Conservation (phyloP, 2,329 filamentous ascomycete species). For the Tolypocladium inflatum region DNA sequence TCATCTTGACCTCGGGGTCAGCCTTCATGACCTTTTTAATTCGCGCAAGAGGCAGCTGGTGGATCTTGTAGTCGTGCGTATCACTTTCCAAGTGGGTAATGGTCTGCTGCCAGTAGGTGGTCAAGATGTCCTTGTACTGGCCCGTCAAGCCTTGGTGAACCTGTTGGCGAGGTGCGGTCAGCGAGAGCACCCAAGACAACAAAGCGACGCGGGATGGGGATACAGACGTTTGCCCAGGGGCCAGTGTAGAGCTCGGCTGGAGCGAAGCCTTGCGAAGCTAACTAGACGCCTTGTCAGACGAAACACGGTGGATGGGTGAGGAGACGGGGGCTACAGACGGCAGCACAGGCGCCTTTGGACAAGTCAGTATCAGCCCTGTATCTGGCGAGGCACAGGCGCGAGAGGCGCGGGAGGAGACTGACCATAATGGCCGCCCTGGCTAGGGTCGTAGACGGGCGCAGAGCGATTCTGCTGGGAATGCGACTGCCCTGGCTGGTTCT, state of each 20-base stretch:
- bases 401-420: conserved; percentile 18
- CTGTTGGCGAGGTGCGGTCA: conserved; percentile 32
- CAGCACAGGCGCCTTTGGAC: conserved; percentile 34
- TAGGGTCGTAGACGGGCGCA: conserved; percentile 61
- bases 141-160: conserved; percentile 92
- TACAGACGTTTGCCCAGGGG: conserved; percentile 83
- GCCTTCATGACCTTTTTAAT: conserved; percentile 99
- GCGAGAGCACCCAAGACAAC: neutral
- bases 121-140: conserved; percentile 92
- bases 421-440: conserved; percentile 73
- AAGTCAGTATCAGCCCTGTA: conserved; percentile 6
- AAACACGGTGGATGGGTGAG: neutral
- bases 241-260: conserved; percentile 92
- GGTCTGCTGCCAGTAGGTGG: conserved; percentile 98
- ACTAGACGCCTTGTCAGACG: conserved; percentile 39
- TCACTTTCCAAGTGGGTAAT: conserved; percentile 93
- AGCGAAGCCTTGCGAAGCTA: conserved; percentile 78
- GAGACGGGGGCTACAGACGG: conserved; percentile 20
- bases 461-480: conserved; percentile 49
- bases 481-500: conserved; percentile 38
- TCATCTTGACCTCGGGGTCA: conserved; percentile 99
- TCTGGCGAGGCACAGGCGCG: neutral
- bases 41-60: conserved; percentile 90
- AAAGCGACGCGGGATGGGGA: neutral
- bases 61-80: conserved; percentile 95